Evolutionary conservation across 495 filamentous ascomycete genomes (phyloP).

Genomic region (Chaetomium fimeti): DNA sequence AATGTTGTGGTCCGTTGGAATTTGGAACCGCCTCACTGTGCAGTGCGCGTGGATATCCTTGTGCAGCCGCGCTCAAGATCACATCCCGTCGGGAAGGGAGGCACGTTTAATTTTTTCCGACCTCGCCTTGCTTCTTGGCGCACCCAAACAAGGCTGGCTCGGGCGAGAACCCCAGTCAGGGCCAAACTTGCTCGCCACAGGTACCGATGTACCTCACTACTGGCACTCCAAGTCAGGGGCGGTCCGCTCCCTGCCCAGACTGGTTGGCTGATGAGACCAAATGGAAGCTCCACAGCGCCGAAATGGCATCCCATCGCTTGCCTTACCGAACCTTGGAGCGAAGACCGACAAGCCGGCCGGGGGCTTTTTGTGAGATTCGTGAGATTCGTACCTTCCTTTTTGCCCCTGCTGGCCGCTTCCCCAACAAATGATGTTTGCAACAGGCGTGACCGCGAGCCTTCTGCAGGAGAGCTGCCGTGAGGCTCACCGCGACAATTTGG

Average conservation of each 20-base stretch:
- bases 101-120: too few species aligned
- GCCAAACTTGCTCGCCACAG: too few species aligned
- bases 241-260: too few species aligned
- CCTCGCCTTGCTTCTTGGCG: too few species aligned
- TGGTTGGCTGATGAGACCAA: background rate
- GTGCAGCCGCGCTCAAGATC: background rate
- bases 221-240: too few species aligned
- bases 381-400: background rate
- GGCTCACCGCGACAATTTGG: constrained; percentile 15
- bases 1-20: too few species aligned
- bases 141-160: too few species aligned
- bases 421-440: background rate
- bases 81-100: too few species aligned
- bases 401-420: background rate
- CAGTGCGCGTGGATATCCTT: background rate
- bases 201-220: too few species aligned
- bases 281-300: background rate
- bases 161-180: too few species aligned
- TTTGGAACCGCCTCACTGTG: too few species aligned
- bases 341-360: constrained; percentile 11
- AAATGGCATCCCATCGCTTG: background rate
- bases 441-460: background rate
- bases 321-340: constrained; percentile 13
- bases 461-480: background rate
- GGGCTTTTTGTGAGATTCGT: background rate